phyloP scores from a whole-genome alignment of 768 basidiomycete genomes.

The Tricholoma hemisulphureum region DNA sequence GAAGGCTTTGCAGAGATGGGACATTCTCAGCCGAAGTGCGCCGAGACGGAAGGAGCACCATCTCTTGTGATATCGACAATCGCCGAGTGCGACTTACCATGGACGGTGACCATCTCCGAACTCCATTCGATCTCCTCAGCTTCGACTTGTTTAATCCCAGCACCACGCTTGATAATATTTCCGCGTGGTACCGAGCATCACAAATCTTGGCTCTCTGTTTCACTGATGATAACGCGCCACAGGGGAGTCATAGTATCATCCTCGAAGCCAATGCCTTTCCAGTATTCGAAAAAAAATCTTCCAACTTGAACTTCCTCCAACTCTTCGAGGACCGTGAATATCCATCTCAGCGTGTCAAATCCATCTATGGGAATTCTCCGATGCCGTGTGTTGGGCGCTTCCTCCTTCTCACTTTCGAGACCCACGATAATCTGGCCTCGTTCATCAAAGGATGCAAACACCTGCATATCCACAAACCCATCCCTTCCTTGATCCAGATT shows the following conservation, averaged over 20 bases:
- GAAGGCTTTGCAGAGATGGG: conserved; percentile 5
- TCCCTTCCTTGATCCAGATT: neutral
- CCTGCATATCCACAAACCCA: neutral
- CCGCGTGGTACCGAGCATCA: conserved; percentile 3
- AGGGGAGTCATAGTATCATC: neutral
- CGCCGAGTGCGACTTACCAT: conserved; percentile 4
- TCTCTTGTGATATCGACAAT: conserved; percentile 5
- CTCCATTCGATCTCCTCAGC: neutral
- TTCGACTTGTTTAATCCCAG: neutral
- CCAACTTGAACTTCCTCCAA: too few species aligned
- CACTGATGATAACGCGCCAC: neutral
- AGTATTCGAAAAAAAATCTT: neutral
- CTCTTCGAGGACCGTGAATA: neutral
- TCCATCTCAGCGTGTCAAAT: conserved; percentile 1
- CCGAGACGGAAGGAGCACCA: neutral
- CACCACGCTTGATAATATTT: neutral
- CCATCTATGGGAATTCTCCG: neutral
- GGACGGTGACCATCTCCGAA: neutral
- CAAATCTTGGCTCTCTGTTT: conserved; percentile 1
- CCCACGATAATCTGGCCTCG: neutral
- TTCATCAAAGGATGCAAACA: neutral
- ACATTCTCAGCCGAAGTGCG: conserved; percentile 2
- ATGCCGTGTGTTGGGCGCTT: conserved; percentile 4
- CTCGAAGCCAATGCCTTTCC: neutral
- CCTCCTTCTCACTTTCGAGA: conserved; percentile 2